A percentile compares a stretch with the other conserved stretches of the same genome.
Conservation (phyloP, 441 rosid genomes). For the Capsella rubella region DNA sequence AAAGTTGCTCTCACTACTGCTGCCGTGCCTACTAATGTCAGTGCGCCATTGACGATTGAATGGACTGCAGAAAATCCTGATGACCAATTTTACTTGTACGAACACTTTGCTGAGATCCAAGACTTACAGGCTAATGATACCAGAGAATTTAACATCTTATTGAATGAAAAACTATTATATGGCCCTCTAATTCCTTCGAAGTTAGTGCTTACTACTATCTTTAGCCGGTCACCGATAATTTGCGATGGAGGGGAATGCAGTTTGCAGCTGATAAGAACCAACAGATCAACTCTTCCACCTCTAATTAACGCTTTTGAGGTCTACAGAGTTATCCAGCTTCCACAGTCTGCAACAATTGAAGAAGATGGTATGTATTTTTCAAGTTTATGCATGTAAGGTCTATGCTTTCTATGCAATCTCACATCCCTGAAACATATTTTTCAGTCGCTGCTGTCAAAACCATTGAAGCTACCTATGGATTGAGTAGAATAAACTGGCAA, state of each 20-base stretch:
- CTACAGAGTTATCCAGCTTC: constrained; percentile 48
- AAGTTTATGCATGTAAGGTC: too few relatives aligned
- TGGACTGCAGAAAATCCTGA: not conserved
- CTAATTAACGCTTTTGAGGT: constrained; percentile 48
- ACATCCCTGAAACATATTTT: too few relatives aligned
- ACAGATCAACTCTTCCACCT: constrained; percentile 46
- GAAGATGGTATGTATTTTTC: constrained; percentile 18
- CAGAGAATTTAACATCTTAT: constrained; percentile 1
- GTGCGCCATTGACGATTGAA: constrained; percentile 1
- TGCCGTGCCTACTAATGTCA: constrained; percentile 28
- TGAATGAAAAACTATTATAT: not conserved
- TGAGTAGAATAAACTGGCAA: constrained; percentile 43
- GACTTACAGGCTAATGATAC: constrained; percentile 31
- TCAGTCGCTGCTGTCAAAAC: not conserved
- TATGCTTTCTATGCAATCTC: not conserved
- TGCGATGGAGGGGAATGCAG: constrained; percentile 21
- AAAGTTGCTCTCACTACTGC: constrained; percentile 39
- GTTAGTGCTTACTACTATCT: not conserved
- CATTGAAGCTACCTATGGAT: constrained; percentile 20
- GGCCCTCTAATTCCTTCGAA: not conserved
- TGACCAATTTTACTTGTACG: constrained; percentile 20
- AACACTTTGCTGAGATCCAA: constrained; percentile 45
- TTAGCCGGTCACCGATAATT: accelerated
- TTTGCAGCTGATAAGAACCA: constrained; percentile 36
- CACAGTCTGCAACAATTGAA: constrained; percentile 36